Conservation (phyloP, 2,329 filamentous ascomycete genomes). For the Colletotrichum siamense region DNA sequence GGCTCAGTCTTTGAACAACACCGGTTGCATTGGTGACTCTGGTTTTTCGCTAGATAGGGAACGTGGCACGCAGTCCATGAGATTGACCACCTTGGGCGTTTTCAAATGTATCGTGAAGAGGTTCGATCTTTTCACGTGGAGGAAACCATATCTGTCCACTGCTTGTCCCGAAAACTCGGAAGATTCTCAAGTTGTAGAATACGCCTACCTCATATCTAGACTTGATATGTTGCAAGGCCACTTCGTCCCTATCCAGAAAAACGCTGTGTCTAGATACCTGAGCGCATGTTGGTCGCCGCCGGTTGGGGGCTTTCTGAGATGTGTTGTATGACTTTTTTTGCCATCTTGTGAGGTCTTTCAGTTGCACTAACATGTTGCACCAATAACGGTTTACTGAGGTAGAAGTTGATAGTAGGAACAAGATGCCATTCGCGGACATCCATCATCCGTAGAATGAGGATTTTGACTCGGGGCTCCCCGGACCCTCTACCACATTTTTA, state of each 20-base stretch:
- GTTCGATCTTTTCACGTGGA: no score
- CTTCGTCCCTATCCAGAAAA: neutral
- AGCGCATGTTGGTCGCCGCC: neutral
- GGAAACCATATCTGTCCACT: neutral
- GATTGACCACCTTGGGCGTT: neutral
- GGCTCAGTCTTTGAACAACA: neutral
- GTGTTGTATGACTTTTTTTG: accelerated
- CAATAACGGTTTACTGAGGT: no score
- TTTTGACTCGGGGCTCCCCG: no score
- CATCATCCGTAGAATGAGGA: no score
- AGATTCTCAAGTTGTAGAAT: neutral
- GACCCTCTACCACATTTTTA: no score
- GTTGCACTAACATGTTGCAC: no score
- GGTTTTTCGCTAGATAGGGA: neutral
- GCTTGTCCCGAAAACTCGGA: neutral
- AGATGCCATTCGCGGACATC: no score
- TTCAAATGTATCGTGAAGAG: neutral
- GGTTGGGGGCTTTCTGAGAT: neutral
- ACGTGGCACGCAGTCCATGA: accelerated
- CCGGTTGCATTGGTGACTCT: neutral
- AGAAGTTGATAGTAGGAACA: no score
- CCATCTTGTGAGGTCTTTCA: no score
- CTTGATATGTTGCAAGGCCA: neutral
- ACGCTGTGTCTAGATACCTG: neutral
- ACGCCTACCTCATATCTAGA: neutral